These are phyloP conservation scores for Lenzites betulinus DNA, from an alignment of 768 basidiomycete species.

Conservation along the genomic window DNA sequence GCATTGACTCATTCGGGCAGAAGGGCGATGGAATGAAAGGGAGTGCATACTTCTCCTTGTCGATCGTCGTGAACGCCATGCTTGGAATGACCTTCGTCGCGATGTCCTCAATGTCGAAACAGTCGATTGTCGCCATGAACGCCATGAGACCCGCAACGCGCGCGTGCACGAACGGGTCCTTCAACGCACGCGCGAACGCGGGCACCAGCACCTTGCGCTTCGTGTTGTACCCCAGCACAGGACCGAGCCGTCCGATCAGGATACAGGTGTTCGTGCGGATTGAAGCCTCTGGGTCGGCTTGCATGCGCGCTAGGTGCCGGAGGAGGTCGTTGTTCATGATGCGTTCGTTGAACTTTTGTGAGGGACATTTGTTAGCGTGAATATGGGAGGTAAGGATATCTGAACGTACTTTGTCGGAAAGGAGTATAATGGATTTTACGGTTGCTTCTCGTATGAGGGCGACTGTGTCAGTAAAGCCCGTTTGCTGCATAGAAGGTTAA, in stretches of 20 bases:
- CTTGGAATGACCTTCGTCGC: slow-evolving; percentile 89
- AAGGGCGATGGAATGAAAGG: background rate
- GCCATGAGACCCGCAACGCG: slow-evolving; percentile 94
- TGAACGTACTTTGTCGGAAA: slow-evolving; percentile 74
- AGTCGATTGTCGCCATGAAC: slow-evolving; percentile 91
- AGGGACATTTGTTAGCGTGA: too few relatives aligned
- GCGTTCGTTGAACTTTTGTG: slow-evolving; percentile 76
- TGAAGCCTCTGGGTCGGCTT: slow-evolving; percentile 89
- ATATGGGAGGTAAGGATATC: background rate
- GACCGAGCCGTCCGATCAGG: slow-evolving; percentile 88
- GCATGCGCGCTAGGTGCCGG: slow-evolving; percentile 88
- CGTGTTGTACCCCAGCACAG: slow-evolving; percentile 81
- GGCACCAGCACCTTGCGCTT: slow-evolving; percentile 97
- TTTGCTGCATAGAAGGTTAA: slow-evolving; percentile 58
- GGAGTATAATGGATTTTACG: slow-evolving; percentile 78
- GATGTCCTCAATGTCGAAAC: slow-evolving; percentile 85
- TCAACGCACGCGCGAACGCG: slow-evolving; percentile 86
- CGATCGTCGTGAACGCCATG: slow-evolving; percentile 77
- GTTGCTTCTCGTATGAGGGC: slow-evolving; percentile 94
- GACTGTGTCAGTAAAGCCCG: slow-evolving; percentile 94
- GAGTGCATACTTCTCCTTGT: slow-evolving; percentile 85
- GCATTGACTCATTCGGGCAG: background rate
- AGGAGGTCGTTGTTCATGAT: slow-evolving; percentile 96
- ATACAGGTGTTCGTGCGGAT: slow-evolving; percentile 98
- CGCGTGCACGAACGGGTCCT: slow-evolving; percentile 90